These are phyloP conservation scores for Setaria viridis DNA, from an alignment of 202 grass and related monocot genomes.

Conservation along the genomic window DNA sequence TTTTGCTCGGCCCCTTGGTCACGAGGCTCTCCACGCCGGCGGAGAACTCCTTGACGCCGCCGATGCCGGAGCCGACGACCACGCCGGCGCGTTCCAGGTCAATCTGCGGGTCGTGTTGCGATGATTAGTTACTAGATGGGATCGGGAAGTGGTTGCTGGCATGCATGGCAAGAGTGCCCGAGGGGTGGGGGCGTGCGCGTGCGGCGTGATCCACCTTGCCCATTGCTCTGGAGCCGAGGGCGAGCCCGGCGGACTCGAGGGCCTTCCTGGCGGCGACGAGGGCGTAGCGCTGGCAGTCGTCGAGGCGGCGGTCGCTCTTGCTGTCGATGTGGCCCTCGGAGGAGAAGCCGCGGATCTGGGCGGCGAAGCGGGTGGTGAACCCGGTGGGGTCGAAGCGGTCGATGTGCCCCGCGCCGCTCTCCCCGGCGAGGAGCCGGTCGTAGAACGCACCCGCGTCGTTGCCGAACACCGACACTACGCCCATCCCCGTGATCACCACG, in stretches of 20 bases:
- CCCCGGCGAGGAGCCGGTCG: constrained; percentile 68
- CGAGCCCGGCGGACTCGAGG: constrained; percentile 57
- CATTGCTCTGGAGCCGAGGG: constrained; percentile 42
- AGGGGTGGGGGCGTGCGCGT: neutral
- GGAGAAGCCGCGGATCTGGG: constrained; percentile 80
- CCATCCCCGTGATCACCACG: constrained; percentile 84
- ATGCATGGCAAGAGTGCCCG: no score
- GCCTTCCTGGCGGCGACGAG: constrained; percentile 84
- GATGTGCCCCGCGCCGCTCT: constrained; percentile 67
- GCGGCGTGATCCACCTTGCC: constrained; percentile 41
- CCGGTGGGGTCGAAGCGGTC: constrained; percentile 74
- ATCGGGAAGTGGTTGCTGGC: neutral
- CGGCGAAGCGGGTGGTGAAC: constrained; percentile 79
- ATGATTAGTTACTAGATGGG: neutral
- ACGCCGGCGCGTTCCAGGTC: constrained; percentile 41
- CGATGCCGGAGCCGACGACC: constrained; percentile 58
- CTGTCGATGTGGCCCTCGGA: constrained; percentile 81
- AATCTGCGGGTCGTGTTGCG: neutral
- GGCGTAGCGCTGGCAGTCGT: constrained; percentile 79
- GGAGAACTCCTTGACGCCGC: constrained; percentile 45
- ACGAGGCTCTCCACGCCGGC: neutral
- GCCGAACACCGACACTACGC: constrained; percentile 74
- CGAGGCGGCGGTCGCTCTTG: constrained; percentile 69
- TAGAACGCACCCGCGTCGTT: constrained; percentile 73
- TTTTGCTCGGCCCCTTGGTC: constrained; percentile 40